Percentiles rank a stretch among this genome's conserved stretches.
phyloP scores from a whole-genome alignment of 371 early-diverging fungal genomes.

The Mucor mucedo region DNA sequence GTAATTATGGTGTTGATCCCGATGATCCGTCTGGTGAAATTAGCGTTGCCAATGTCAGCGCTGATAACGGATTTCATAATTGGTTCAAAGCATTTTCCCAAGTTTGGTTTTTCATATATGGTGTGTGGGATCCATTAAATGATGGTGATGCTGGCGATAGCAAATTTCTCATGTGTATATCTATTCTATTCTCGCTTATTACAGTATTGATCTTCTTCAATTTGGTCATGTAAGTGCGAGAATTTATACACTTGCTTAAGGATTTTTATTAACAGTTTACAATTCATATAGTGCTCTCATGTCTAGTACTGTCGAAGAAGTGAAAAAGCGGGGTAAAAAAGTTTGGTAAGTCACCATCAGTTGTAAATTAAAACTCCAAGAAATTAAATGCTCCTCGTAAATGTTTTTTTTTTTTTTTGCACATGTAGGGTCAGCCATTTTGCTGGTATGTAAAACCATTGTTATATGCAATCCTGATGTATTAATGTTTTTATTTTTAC shows the following conservation, averaged over 20 bases:
- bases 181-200: conserved; percentile 14
- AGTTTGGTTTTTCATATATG: conserved; percentile 14
- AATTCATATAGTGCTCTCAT: conserved; percentile 12
- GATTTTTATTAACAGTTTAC: background rate
- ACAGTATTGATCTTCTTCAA: conserved; percentile 16
- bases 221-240: conserved; percentile 13
- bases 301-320: conserved; percentile 20
- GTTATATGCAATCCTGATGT: no score
- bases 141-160: conserved; percentile 8
- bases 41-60: background rate
- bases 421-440: conserved; percentile 14
- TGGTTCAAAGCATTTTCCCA: conserved; percentile 12
- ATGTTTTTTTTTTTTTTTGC: background rate
- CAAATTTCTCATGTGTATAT: conserved; percentile 2
- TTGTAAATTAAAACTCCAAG: background rate
- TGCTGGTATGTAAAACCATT: conserved; percentile 2
- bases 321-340: conserved; percentile 10
- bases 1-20: background rate
- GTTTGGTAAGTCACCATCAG: conserved; percentile 11
- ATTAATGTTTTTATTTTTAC: no score
- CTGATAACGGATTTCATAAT: conserved; percentile 9
- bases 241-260: no score
- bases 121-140: conserved; percentile 11
- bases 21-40: background rate
- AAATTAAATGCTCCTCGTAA: no score